These are phyloP conservation scores for Globisporangium radiosum DNA, from an alignment of 352 stramenopile species.

Conservation along the genomic window DNA sequence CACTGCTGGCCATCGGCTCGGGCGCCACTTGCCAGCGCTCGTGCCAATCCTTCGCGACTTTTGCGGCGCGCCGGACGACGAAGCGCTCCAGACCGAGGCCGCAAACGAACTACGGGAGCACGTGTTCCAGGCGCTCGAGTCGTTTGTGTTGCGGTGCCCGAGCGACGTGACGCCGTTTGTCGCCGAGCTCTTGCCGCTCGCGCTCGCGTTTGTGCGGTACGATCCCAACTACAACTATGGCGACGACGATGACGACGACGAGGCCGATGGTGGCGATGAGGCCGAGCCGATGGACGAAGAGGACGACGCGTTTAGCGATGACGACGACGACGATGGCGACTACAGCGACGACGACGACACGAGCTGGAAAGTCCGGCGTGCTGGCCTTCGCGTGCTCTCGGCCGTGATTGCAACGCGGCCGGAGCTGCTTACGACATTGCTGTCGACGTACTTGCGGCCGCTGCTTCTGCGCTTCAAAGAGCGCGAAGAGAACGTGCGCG, in stretches of 20 bases:
- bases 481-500: constrained; percentile 97
- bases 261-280: constrained; percentile 83
- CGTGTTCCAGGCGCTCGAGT: constrained; percentile 98
- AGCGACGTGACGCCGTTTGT: constrained; percentile 95
- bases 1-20: constrained; percentile 93
- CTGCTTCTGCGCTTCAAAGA: constrained; percentile 93
- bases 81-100: constrained; percentile 90
- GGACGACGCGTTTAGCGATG: constrained; percentile 71
- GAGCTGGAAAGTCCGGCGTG: constrained; percentile 96
- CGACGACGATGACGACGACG: constrained; percentile 88
- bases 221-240: constrained; percentile 99
- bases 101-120: constrained; percentile 96
- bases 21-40: constrained; percentile 93
- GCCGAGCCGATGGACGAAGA: constrained; percentile 84
- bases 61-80: constrained; percentile 89
- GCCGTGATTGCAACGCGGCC: constrained; percentile 88
- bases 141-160: constrained; percentile 95
- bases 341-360: constrained; percentile 93
- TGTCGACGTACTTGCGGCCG: constrained; percentile 72
- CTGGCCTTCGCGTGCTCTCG: constrained; percentile 89
- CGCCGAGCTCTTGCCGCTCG: constrained; percentile 85
- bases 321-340: constrained; percentile 81
- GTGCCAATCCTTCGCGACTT: constrained; percentile 96
- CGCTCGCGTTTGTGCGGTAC: constrained; percentile 94
- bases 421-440: constrained; percentile 82